Conservation (phyloP, 108 stramenopile genomes). For the Aureococcus anophagefferens region DNA sequence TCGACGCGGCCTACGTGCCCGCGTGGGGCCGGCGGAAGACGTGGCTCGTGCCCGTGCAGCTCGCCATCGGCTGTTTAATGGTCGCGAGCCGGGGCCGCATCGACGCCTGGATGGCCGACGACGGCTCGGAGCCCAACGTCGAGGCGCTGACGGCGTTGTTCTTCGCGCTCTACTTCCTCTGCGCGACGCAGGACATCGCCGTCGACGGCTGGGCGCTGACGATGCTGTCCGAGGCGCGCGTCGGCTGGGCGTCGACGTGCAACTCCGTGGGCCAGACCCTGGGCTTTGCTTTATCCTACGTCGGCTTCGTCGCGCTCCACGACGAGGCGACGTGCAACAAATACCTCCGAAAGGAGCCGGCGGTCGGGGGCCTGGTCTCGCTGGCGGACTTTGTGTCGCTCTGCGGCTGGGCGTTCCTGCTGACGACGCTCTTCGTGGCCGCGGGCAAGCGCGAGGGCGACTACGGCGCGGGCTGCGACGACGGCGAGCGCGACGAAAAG, state of each 20-base stretch:
- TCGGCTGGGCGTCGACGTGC: slow-evolving; percentile 85
- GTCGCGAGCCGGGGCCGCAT: slow-evolving; percentile 21
- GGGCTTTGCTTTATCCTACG: slow-evolving; percentile 85
- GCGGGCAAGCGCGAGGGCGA: slow-evolving; percentile 83
- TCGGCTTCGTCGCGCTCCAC: slow-evolving; percentile 91
- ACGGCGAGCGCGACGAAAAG: slow-evolving; percentile 42
- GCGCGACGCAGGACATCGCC: slow-evolving; percentile 99
- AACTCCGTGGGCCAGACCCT: slow-evolving; percentile 95
- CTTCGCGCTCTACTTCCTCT: slow-evolving; percentile 85
- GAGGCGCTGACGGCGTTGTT: slow-evolving; percentile 78
- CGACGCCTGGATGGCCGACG: slow-evolving; percentile 11
- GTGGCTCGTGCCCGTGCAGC: slow-evolving; percentile 94
- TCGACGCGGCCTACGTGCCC: slow-evolving; percentile 79
- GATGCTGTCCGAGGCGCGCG: slow-evolving; percentile 84
- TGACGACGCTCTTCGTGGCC: slow-evolving; percentile 72
- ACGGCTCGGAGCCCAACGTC: slow-evolving; percentile 46
- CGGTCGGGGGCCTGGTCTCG: slow-evolving; percentile 46
- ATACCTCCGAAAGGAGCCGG: slow-evolving; percentile 25
- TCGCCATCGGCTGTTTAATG: slow-evolving; percentile 67
- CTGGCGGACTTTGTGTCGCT: slow-evolving; percentile 75
- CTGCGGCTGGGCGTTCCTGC: slow-evolving; percentile 86
- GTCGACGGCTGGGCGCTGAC: slow-evolving; percentile 99
- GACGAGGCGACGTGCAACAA: slow-evolving; percentile 75
- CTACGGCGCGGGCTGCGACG: no score
- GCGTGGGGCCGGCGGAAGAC: slow-evolving; percentile 85